Conservation (phyloP, 208 protist species). For the Crithidia fasciculata region DNA sequence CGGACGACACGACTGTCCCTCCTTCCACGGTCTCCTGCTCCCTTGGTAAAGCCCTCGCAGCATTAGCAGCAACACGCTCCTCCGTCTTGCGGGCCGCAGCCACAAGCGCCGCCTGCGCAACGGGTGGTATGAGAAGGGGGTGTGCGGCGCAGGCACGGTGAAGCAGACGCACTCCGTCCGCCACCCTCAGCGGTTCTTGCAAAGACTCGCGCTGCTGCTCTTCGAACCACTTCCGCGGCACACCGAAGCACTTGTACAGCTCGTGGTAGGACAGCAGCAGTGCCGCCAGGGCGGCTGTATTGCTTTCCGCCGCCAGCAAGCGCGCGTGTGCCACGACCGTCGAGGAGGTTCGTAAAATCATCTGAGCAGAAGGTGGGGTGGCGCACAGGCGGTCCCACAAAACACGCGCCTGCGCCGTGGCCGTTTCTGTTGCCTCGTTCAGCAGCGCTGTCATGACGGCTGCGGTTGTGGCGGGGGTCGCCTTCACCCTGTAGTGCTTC, state of each 20-base stretch:
- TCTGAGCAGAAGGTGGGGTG: constrained; percentile 3
- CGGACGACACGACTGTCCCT: too few species aligned
- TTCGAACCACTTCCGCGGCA: constrained; percentile 37
- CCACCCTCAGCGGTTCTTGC: background rate
- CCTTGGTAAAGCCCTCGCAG: too few species aligned
- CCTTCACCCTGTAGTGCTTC: constrained; percentile 52
- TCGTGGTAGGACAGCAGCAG: constrained; percentile 46
- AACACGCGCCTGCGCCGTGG: constrained; percentile 31
- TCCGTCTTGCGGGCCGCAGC: background rate
- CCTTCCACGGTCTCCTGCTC: too few species aligned
- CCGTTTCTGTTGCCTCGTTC: constrained; percentile 9
- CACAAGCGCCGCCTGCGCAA: constrained; percentile 14
- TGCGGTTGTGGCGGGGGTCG: constrained; percentile 52
- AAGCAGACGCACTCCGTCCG: constrained; percentile 4
- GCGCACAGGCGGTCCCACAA: constrained; percentile 42
- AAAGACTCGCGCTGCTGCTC: background rate
- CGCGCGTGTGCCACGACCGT: constrained; percentile 35
- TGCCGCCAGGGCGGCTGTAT: constrained; percentile 20
- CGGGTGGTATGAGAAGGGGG: constrained; percentile 21
- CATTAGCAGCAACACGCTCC: background rate
- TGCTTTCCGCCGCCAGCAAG: constrained; percentile 28
- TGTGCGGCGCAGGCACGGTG: constrained; percentile 7
- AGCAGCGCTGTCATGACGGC: constrained; percentile 67
- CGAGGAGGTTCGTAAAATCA: constrained; percentile 37
- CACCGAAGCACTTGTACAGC: constrained; percentile 51